Conservation (phyloP, 345 rosid species). For the Microcos paniculata region DNA sequence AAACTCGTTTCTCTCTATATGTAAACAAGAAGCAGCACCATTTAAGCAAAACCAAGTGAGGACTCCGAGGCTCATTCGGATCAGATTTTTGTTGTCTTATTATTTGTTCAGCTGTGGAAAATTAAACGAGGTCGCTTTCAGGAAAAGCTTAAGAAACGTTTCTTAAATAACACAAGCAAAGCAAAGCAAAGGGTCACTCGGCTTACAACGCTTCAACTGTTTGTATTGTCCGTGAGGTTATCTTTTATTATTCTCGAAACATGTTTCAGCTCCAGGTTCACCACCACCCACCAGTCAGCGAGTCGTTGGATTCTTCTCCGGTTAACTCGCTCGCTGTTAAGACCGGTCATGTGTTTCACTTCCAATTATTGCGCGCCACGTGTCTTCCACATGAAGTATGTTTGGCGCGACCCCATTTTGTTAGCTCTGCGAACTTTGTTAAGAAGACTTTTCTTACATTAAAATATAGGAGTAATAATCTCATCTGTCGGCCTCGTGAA, state of each 20-base stretch:
- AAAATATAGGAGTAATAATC: too few species aligned
- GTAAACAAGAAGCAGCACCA: not conserved
- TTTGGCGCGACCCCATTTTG: not conserved
- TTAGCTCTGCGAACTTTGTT: too few species aligned
- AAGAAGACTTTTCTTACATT: too few species aligned
- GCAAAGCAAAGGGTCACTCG: too few species aligned
- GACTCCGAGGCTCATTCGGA: not conserved
- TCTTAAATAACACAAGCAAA: not conserved
- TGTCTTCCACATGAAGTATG: not conserved
- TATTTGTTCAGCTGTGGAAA: slow-evolving; percentile 3
- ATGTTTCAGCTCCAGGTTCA: not conserved
- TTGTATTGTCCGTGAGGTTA: not conserved
- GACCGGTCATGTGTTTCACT: not conserved
- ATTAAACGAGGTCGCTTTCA: not conserved
- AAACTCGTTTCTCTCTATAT: not conserved
- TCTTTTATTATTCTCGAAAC: not conserved
- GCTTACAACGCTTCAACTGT: not conserved
- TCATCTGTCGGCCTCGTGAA: not conserved
- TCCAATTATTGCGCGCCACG: not conserved
- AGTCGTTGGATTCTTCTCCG: not conserved
- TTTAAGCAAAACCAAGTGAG: not conserved
- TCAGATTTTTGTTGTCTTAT: not conserved
- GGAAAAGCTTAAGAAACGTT: not conserved
- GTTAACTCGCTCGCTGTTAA: not conserved
- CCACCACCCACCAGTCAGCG: too few species aligned